These are phyloP conservation scores for Chaetothyriales sp. DNA, from an alignment of 2,329 filamentous ascomycete species.

Conservation along the genomic window DNA sequence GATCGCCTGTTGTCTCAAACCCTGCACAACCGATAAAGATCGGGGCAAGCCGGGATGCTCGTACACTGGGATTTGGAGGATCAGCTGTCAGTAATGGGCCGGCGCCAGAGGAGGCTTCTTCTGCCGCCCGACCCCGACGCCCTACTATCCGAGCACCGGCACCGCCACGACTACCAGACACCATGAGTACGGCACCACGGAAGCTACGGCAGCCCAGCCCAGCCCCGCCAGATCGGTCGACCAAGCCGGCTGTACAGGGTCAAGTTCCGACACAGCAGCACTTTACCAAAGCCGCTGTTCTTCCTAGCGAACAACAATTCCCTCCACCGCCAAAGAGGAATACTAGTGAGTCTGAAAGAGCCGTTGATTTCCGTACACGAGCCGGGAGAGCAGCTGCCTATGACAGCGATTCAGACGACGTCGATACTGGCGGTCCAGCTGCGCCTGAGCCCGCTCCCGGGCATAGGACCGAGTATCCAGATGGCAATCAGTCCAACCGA, in stretches of 20 bases:
- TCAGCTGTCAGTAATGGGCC: not conserved
- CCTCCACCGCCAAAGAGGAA: conserved; percentile 23
- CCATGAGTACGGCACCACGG: conserved; percentile 8
- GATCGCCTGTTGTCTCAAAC: conserved; percentile 15
- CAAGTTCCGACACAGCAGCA: conserved; percentile 1
- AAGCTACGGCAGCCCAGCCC: not conserved
- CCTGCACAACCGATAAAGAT: conserved; percentile 2
- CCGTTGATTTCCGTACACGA: conserved; percentile 1
- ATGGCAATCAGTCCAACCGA: conserved; percentile 70
- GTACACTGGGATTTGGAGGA: conserved; percentile 11
- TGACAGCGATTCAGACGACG: conserved; percentile 36
- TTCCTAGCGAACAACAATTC: conserved; percentile 16
- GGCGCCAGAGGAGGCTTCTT: conserved; percentile 24
- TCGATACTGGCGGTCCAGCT: conserved; percentile 31
- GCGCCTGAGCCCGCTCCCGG: conserved; percentile 24
- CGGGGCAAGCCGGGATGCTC: conserved; percentile 10
- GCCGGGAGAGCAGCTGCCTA: conserved; percentile 7
- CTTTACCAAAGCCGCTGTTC: conserved; percentile 11
- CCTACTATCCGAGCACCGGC: conserved; percentile 20
- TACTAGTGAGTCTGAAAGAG: conserved; percentile 10
- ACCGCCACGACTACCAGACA: conserved; percentile 13
- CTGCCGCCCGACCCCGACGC: conserved; percentile 34
- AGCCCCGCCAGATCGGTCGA: conserved; percentile 7
- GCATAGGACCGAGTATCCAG: conserved; percentile 55
- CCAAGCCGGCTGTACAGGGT: conserved; percentile 3